Base-by-base conservation (phyloP, 768 basidiomycete genomes). In the Boletellus sp. region DNA sequence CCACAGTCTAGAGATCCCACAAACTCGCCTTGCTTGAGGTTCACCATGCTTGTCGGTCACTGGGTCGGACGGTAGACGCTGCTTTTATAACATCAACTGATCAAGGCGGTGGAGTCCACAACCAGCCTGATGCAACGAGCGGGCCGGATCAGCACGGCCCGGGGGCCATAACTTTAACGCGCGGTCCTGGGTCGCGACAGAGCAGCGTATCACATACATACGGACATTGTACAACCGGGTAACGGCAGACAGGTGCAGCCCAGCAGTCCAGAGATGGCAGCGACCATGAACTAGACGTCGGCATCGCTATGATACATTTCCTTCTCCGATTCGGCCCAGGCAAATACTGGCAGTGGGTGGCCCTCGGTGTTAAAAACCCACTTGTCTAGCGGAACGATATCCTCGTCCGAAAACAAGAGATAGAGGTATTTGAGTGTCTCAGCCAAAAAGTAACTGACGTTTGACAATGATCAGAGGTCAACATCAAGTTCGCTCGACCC, bases 1-100 rank as follows among this genome's bases (percentile, higher is more conserved):
- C 94, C 94, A 63, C 94, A 95, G 69, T 96, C 94, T 52, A 96
- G 75, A 43, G 91, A 90, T 48, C 91, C 94, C 38, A 96, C 85
- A 67, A 95, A 93, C 64, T 93, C 84, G 51, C 83, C 84, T 59
- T 80, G 78, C 60, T 79, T 83, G 45, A 76, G 70, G 39, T 45
- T 41, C 15, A 62, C 39, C 74, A 77, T 74, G 51, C 23, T 32
- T 8, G 51, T 41, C 22, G 4, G 22, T 26, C 8, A n/a, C n/a
- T n/a, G 8, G 24, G 8, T 26, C 24, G 28, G 28, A 28, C 11
- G 28, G 9, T 28, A 7, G 28, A 10, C 28, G 24, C 8, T 26
- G 24, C 24, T 26, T 8, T 26, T 26, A 8, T 7, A 28, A 7
- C 11, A 11, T 28, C 11, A n/a, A n/a, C n/a, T n/a, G n/a, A n/a